These are phyloP conservation scores for Panellus pusillus DNA, from an alignment of 768 basidiomycete species.

Conservation along the genomic window DNA sequence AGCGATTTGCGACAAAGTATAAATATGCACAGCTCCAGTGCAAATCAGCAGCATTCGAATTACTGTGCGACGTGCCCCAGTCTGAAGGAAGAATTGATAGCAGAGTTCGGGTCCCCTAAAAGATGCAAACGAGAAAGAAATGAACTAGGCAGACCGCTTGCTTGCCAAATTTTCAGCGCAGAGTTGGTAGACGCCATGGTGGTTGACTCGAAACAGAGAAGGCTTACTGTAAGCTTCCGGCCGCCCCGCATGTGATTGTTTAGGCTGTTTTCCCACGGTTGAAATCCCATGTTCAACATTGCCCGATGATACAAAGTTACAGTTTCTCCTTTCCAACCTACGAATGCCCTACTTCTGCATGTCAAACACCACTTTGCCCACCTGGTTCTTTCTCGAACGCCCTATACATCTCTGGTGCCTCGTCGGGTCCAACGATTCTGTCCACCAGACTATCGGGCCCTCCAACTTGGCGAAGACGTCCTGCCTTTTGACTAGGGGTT, in stretches of 20 bases:
- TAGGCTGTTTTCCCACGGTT: too few relatives aligned
- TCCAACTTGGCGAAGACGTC: constrained; percentile 75
- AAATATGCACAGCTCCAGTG: constrained; percentile 1
- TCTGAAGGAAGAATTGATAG: constrained; percentile 54
- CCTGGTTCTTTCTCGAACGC: constrained; percentile 69
- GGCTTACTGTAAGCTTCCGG: not conserved
- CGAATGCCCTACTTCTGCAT: constrained; percentile 53
- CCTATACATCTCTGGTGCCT: constrained; percentile 59
- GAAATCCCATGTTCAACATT: not conserved
- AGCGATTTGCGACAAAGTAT: too few relatives aligned
- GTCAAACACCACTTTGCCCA: constrained; percentile 78
- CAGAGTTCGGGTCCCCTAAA: constrained; percentile 38
- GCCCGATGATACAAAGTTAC: not conserved
- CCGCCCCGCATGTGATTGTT: not conserved
- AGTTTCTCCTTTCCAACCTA: not conserved
- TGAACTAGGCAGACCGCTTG: constrained; percentile 38
- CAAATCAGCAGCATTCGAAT: too few relatives aligned
- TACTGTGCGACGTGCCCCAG: constrained; percentile 56
- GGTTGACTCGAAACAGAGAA: not conserved
- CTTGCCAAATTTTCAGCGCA: constrained; percentile 36
- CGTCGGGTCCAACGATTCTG: constrained; percentile 56
- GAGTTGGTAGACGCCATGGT: not conserved
- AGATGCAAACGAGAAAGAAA: constrained; percentile 38
- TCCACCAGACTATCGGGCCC: constrained; percentile 64
- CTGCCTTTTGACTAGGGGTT: constrained; percentile 53